These are phyloP conservation scores for Tricholoma sp. DNA, from an alignment of 768 basidiomycete genomes.

Conservation along the genomic window DNA sequence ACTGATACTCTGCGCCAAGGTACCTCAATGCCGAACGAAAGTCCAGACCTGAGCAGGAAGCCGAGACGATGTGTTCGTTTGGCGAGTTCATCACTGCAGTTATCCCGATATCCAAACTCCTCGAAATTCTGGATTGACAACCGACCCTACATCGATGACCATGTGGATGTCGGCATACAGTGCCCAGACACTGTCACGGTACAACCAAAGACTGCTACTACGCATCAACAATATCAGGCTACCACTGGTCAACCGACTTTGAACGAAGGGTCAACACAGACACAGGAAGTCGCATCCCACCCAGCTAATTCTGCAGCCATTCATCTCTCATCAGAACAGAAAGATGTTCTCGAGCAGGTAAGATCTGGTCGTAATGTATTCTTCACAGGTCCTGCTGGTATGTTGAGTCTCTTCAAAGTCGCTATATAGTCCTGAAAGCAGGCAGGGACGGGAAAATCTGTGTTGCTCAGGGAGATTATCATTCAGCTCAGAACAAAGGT, in stretches of 20 bases:
- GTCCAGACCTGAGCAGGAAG: neutral
- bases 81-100: neutral
- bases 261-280: neutral
- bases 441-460: slow-evolving; percentile 66
- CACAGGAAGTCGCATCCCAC: slow-evolving; percentile 52
- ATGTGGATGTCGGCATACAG: slow-evolving; percentile 8
- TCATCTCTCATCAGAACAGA: slow-evolving; percentile 35
- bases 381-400: slow-evolving; percentile 74
- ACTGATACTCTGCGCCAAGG: neutral
- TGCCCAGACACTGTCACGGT: neutral
- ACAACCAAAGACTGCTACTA: neutral
- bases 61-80: neutral
- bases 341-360: slow-evolving; percentile 36
- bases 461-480: slow-evolving; percentile 62
- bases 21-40: neutral
- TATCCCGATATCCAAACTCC: slow-evolving; percentile 7
- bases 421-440: neutral
- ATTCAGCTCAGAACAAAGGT: slow-evolving; percentile 24
- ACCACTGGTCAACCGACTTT: neutral
- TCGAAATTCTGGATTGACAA: slow-evolving; percentile 11
- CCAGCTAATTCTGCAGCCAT: slow-evolving; percentile 4
- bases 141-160: neutral
- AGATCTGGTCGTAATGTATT: slow-evolving; percentile 57
- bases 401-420: neutral
- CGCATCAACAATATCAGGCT: neutral